Evolutionary conservation across 805 yeast species (phyloP), one percentile per base, ranked within the genome.

Genomic region (Cyberlindnera galapagoensis): DNA sequence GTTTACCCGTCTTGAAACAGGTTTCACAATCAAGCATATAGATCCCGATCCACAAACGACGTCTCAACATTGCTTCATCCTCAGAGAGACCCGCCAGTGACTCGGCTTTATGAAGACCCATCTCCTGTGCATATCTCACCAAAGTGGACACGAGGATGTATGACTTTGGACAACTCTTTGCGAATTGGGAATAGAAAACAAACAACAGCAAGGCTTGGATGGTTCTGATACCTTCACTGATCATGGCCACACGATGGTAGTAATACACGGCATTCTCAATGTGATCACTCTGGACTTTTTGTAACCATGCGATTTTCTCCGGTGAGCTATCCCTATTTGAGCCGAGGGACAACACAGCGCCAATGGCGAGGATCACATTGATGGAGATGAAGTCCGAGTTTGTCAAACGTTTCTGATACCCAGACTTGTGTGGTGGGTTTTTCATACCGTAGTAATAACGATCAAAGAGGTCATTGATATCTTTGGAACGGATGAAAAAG

Each of bases 21-120:
- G 55, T 35, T n/a, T 65, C 69, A 27, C 62, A 59, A 42, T 76
- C 82, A 9, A 60, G 34, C 10, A 56, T 38, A 42, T 65, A 71
- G 28, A 76, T 63, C 9, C 56, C 40, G 63, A 73, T 65, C 74
- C 78, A 77, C 17, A 76, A 33, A 9, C 52, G 39, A 18, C 68
- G 51, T 15, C 73, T 60, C 5, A 51, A 47, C 3, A 51, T 42
- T 2, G 56, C 51, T 25, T 74, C 78, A 4, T 47, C 53, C 0
- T 47, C 41, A 0, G 58, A 25, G n/a, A 71, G 38, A 2, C 65
- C 60, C 3, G 51, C 43, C 33, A 64, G 62, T 3, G 66, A 45
- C 27, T 73, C 80, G 4, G 51, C 53, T 31, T 74, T 54, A 41
- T 78, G 74, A 7, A 80, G 56, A 0, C 83, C 83, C 46, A 75